Conservation (phyloP, 106 monocot genomes). For the Allium fistulosum region DNA sequence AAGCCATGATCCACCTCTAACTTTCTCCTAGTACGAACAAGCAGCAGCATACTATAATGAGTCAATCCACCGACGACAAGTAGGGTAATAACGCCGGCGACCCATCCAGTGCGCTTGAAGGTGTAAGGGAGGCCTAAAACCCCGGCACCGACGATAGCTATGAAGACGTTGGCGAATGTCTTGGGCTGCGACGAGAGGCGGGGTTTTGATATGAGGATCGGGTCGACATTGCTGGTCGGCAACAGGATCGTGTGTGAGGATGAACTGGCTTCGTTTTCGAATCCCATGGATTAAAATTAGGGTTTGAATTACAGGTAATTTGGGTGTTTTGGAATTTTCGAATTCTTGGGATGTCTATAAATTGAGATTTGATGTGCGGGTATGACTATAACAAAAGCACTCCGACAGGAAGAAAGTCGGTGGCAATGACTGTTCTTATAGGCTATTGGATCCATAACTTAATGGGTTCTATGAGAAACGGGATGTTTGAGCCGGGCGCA, state of each 20-base stretch:
- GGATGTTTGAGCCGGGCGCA: too few species aligned
- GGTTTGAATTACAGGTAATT: not conserved
- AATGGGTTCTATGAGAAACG: too few species aligned
- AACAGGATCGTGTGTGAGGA: conserved; percentile 7
- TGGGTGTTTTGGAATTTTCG: too few species aligned
- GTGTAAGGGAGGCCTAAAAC: conserved; percentile 92
- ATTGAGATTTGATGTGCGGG: too few species aligned
- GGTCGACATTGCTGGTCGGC: not conserved
- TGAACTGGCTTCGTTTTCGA: conserved; percentile 13
- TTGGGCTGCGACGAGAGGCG: conserved; percentile 75
- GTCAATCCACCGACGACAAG: conserved; percentile 51
- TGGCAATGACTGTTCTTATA: too few species aligned
- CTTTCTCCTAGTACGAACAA: conserved; percentile 64
- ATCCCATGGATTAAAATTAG: conserved; percentile 12
- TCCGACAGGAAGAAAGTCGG: too few species aligned
- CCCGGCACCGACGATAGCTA: conserved; percentile 90
- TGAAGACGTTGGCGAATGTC: conserved; percentile 98
- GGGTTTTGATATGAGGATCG: not conserved
- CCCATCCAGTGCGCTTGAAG: conserved; percentile 83
- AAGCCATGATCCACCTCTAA: conserved; percentile 22
- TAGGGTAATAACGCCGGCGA: conserved; percentile 45
- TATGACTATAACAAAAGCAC: too few species aligned
- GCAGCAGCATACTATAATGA: conserved; percentile 84
- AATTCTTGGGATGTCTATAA: too few species aligned
- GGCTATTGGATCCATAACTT: too few species aligned